Evolutionary conservation across 164 flowering plant genomes (phyloP).

Genomic region (Magnolia officinalis): DNA sequence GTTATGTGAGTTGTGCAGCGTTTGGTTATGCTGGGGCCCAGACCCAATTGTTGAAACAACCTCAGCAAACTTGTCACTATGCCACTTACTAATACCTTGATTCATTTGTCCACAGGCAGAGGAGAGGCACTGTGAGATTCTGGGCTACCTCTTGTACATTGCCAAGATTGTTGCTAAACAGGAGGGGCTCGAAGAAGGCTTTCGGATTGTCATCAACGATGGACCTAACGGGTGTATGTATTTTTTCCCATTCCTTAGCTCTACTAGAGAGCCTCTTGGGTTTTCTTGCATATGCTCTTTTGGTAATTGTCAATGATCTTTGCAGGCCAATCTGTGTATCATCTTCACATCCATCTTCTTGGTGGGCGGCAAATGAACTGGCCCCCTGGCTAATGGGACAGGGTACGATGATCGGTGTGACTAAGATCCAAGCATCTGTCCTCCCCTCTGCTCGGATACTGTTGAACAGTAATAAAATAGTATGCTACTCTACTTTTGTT

Average conservation of each 20-base stretch:
- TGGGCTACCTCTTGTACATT: slow-evolving; percentile 79
- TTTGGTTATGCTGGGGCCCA: no score
- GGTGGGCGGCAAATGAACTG: slow-evolving; percentile 98
- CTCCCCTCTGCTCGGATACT: neutral
- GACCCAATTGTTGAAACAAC: no score
- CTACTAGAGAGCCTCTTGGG: neutral
- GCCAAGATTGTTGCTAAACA: slow-evolving; percentile 89
- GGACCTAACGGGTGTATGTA: slow-evolving; percentile 84
- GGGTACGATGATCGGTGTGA: neutral
- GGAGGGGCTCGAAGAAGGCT: slow-evolving; percentile 95
- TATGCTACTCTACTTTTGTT: neutral
- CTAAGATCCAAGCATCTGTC: neutral
- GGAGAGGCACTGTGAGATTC: slow-evolving; percentile 82
- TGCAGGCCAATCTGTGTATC: slow-evolving; percentile 95
- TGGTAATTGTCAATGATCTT: neutral
- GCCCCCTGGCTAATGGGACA: slow-evolving; percentile 82
- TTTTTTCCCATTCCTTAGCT: slow-evolving; percentile 1
- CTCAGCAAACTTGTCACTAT: no score
- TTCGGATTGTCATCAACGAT: slow-evolving; percentile 88
- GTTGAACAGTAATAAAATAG: neutral
- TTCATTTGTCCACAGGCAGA: slow-evolving; percentile 56
- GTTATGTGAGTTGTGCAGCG: no score
- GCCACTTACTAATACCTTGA: no score
- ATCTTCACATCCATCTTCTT: slow-evolving; percentile 82
- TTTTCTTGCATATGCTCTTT: neutral